A percentile compares a stretch with the other conserved stretches of the same genome.
Conservation (phyloP, 495 filamentous ascomycete genomes). For the Lentithecium fluviatile region DNA sequence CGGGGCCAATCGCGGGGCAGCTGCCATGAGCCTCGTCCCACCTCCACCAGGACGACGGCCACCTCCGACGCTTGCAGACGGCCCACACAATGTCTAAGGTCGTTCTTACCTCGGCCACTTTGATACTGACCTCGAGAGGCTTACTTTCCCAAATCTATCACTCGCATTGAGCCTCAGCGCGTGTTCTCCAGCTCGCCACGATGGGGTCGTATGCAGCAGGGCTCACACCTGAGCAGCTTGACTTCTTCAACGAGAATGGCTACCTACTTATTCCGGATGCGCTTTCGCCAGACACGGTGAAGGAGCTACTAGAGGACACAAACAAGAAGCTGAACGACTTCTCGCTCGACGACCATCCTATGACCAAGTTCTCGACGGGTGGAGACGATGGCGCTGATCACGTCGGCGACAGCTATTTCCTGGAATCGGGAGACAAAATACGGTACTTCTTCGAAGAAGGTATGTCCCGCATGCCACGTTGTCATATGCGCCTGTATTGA, state of each 20-base stretch:
- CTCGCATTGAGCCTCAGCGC: not conserved
- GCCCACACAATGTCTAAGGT: not conserved
- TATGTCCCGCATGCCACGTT: conserved; percentile 22
- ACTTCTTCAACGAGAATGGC: conserved; percentile 73
- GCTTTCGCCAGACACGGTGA: conserved; percentile 62
- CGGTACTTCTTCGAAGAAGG: conserved; percentile 96
- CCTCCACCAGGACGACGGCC: conserved; percentile 3
- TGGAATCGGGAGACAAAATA: conserved; percentile 82
- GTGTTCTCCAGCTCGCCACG: not conserved
- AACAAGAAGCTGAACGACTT: conserved; percentile 71
- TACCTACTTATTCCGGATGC: conserved; percentile 86
- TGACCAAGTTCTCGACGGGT: conserved; percentile 90
- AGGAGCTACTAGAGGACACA: conserved; percentile 70
- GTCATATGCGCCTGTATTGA: not conserved
- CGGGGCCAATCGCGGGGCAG: conserved; percentile 18
- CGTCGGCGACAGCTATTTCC: conserved; percentile 94
- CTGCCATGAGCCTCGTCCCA: not conserved
- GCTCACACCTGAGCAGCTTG: conserved; percentile 70
- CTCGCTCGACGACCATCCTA: conserved; percentile 73
- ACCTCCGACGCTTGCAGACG: conserved; percentile 4
- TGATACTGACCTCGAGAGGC: too few relatives aligned
- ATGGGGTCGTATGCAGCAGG: conserved; percentile 39
- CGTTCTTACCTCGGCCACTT: too few relatives aligned
- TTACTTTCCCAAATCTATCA: too few relatives aligned
- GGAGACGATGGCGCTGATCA: conserved; percentile 57